phyloP scores from a whole-genome alignment of 257 asterid genomes.

The Marsdenia floribunda region DNA sequence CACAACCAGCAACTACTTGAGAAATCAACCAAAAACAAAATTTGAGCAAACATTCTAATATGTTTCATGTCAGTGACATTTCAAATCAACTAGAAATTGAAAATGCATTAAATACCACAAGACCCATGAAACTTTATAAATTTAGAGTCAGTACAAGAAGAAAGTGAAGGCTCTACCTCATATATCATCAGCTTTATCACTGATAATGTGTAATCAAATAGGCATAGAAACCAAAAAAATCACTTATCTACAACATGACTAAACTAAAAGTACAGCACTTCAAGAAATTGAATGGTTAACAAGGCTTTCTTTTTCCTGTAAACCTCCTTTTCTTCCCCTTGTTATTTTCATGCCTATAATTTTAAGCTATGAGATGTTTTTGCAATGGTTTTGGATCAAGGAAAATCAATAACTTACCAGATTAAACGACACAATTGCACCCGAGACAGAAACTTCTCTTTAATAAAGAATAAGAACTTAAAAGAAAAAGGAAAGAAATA shows the following conservation, averaged over 20 bases:
- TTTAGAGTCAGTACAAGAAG: not conserved
- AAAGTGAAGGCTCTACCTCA: not conserved
- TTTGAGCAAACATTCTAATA: not conserved
- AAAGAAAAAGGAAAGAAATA: not conserved
- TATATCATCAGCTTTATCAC: not conserved
- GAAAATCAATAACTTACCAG: not conserved
- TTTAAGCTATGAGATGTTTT: not conserved
- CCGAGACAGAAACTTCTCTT: not conserved
- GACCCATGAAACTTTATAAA: not conserved
- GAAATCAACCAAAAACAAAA: not conserved
- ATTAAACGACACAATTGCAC: not conserved
- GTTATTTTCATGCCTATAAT: not conserved
- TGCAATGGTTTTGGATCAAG: not conserved
- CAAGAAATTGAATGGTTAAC: not conserved
- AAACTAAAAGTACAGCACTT: not conserved
- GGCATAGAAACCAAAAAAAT: not conserved
- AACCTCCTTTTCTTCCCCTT: not conserved
- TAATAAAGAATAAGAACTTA: not conserved
- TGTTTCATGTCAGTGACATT: not conserved
- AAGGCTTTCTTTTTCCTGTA: not conserved
- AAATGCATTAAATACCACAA: not conserved
- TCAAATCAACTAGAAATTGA: constrained; percentile 1
- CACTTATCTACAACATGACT: not conserved
- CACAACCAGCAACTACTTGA: not conserved
- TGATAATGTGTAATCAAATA: not conserved